Percentiles rank a stretch among this genome's conserved stretches.
These are phyloP conservation scores for Cornus florida DNA, from an alignment of 148 eudicot species.

Conservation along the genomic window DNA sequence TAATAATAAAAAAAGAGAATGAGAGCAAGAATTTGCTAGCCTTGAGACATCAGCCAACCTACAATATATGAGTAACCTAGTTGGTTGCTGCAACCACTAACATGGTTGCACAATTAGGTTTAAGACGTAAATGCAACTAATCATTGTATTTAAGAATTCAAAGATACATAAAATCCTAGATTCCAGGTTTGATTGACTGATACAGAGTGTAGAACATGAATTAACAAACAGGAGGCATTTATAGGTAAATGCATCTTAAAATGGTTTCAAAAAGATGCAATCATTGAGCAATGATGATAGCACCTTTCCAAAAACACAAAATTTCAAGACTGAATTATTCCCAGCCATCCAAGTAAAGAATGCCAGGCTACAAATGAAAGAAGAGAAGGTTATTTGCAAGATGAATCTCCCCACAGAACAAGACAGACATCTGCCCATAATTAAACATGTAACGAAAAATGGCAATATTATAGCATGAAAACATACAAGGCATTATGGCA, in stretches of 20 bases:
- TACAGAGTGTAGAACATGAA: neutral
- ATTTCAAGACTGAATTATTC: neutral
- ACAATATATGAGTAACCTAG: too few species aligned
- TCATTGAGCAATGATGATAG: neutral
- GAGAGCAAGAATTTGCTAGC: too few species aligned
- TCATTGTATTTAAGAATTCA: too few species aligned
- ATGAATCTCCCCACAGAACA: neutral
- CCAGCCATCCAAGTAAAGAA: neutral
- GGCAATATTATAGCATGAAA: neutral
- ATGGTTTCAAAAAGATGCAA: neutral
- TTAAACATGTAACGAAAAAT: neutral
- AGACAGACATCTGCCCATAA: neutral
- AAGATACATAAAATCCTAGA: too few species aligned
- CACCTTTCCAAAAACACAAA: neutral
- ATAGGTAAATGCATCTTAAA: neutral
- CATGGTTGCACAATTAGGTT: too few species aligned
- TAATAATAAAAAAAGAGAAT: too few species aligned
- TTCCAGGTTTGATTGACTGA: neutral
- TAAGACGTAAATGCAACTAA: too few species aligned
- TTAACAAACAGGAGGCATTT: too few species aligned
- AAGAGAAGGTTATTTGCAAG: neutral
- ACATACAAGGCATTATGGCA: neutral
- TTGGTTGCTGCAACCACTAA: too few species aligned
- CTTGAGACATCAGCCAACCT: too few species aligned
- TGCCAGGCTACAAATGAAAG: neutral